Evolutionary conservation across 2,329 filamentous ascomycete species (phyloP).

Genomic region (Exophiala oligosperma): DNA sequence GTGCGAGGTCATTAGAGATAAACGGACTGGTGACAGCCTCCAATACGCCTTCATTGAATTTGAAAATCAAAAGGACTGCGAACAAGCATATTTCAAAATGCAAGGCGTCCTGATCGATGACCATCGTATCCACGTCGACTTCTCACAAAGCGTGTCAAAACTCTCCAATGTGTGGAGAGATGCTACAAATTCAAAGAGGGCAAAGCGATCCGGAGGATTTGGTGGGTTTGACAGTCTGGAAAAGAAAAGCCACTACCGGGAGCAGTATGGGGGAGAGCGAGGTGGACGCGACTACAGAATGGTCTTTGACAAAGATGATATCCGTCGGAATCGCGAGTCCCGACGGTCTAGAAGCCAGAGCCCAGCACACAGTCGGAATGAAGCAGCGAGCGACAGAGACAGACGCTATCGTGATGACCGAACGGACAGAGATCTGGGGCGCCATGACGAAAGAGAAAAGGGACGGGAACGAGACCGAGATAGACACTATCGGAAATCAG

Average conservation of each 20-base stretch:
- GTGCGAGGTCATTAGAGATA: constrained; percentile 93
- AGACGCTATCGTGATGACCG: constrained; percentile 4
- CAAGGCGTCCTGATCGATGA: constrained; percentile 96
- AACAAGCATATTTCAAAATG: constrained; percentile 98
- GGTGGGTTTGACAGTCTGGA: constrained; percentile 86
- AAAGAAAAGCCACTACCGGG: constrained; percentile 85
- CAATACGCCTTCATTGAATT: constrained; percentile 99
- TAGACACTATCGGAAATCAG: constrained; percentile 14
- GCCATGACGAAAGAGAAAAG: constrained; percentile 34
- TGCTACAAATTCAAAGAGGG: constrained; percentile 78
- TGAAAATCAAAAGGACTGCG: constrained; percentile 86
- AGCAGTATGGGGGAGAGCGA: constrained; percentile 54
- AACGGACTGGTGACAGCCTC: constrained; percentile 88
- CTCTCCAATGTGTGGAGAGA: constrained; percentile 87
- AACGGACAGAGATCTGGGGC: constrained; percentile 16
- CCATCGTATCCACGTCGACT: constrained; percentile 96
- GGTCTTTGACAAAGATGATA: constrained; percentile 75
- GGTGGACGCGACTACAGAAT: constrained; percentile 65
- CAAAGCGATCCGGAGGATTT: constrained; percentile 71
- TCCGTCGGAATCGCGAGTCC: constrained; percentile 37
- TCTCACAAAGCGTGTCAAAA: constrained; percentile 88
- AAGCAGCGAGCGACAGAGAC: neutral
- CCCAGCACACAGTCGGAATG: constrained; percentile 39
- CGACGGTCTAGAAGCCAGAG: constrained; percentile 40
- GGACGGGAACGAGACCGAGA: constrained; percentile 30